Conservation (phyloP, 495 filamentous ascomycete genomes). For the Darksidea phi region DNA sequence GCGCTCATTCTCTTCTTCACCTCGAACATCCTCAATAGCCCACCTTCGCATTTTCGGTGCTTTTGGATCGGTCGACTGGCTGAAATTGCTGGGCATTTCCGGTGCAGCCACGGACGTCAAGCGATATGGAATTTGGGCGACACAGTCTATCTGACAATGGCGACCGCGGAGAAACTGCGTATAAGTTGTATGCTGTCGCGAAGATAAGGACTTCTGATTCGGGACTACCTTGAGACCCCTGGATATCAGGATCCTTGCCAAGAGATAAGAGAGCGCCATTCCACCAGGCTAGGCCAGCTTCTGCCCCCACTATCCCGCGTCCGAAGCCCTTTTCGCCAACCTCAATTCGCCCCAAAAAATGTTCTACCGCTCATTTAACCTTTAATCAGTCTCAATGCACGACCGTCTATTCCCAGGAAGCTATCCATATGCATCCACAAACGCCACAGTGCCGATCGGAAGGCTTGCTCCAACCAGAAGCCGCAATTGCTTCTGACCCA, state of each 20-base stretch:
- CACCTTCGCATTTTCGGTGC: background rate
- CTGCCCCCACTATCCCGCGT: slow-evolving; percentile 27
- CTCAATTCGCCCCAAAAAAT: slow-evolving; percentile 8
- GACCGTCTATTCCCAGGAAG: background rate
- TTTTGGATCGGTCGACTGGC: background rate
- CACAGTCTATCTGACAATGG: slow-evolving; percentile 30
- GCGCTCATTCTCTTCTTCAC: too few relatives aligned
- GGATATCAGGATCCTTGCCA: slow-evolving; percentile 1
- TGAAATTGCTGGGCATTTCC: slow-evolving; percentile 6
- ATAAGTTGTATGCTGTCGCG: slow-evolving; percentile 4
- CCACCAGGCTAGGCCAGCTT: slow-evolving; percentile 13
- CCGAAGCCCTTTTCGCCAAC: background rate
- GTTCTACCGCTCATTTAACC: slow-evolving; percentile 3
- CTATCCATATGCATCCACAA: slow-evolving; percentile 5
- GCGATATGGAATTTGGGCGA: slow-evolving; percentile 8
- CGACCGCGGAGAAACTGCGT: slow-evolving; percentile 27
- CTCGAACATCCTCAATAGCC: background rate
- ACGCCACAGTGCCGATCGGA: slow-evolving; percentile 4
- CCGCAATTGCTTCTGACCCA: slow-evolving; percentile 20
- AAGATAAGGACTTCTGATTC: slow-evolving; percentile 21
- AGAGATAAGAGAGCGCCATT: slow-evolving; percentile 33
- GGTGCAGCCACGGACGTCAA: background rate
- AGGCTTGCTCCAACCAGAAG: slow-evolving; percentile 3
- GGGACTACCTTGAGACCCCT: background rate
- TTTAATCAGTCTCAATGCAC: background rate